A percentile compares a stretch with the other conserved stretches of the same genome.
These are phyloP conservation scores for Neopestalotiopsis sp. DNA, from an alignment of 2,329 filamentous ascomycete species.

Conservation along the genomic window DNA sequence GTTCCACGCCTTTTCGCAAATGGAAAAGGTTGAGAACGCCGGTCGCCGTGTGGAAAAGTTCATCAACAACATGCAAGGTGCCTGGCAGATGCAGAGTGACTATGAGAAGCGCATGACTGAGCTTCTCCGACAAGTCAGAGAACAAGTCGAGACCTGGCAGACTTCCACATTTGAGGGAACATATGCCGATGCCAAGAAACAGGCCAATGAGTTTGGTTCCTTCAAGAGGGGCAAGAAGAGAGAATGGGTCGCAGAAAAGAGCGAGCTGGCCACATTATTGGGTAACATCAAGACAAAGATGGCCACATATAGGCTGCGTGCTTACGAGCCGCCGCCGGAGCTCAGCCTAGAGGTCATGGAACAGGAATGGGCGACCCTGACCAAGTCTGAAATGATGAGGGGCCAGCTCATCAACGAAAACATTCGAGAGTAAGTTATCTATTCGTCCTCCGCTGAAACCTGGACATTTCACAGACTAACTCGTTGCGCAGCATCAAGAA, in stretches of 20 bases:
- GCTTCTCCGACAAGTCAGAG: conserved; percentile 74
- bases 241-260: conserved; percentile 97
- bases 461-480: conserved; percentile 33
- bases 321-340: conserved; percentile 88
- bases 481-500: conserved; percentile 79
- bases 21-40: conserved; percentile 98
- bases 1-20: conserved; percentile 99
- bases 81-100: conserved; percentile 98
- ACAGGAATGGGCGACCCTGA: conserved; percentile 77
- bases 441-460: conserved; percentile 1
- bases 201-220: conserved; percentile 79
- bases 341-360: conserved; percentile 84
- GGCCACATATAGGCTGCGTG: conserved; percentile 87
- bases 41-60: conserved; percentile 97
- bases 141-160: conserved; percentile 78
- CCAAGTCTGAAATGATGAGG: conserved; percentile 83
- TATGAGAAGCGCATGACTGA: conserved; percentile 91
- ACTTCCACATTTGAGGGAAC: conserved; percentile 86
- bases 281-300: conserved; percentile 99
- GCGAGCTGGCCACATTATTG: conserved; percentile 87
- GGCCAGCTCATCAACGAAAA: conserved; percentile 98
- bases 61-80: conserved; percentile 97
- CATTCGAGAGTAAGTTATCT: conserved; percentile 77
- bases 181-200: conserved; percentile 88
- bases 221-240: conserved; percentile 93